Evolutionary conservation across 2,329 filamentous ascomycete species (phyloP), one percentile per base, ranked within the genome.

Genomic region (Stachybotrys elegans): DNA sequence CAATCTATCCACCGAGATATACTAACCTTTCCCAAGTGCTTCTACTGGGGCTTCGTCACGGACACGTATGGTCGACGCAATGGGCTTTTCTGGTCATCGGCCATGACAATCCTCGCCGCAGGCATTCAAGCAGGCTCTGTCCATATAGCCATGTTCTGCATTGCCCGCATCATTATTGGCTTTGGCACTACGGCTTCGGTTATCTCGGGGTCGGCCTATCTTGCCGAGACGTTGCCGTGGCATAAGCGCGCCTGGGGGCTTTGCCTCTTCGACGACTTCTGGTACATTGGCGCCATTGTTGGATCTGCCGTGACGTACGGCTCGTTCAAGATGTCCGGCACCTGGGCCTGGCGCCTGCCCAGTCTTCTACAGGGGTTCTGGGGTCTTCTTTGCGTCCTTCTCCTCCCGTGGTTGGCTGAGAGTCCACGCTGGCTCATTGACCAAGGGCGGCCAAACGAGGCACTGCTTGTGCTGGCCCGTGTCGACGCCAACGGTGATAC

Each of bases 111-210:
- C 5, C 14, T 36, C 21, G 34, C 34, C 21, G 34, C 34, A 17
- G 34, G 34, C 17, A 53, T 78, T 7, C 73, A 77, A 51, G 65
- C 67, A 0, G 68, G 71, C 0, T 66, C 74, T 0, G 71, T 77
- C 49, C 68, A 75, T 43, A 69, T 74, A 4, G 70, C 67, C 44
- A 76, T 76, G 72, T 77, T 77, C 51, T 65, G 73, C 22, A 48
- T 70, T 12, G 65, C 61, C 0, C 63, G 75, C 13, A 66, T 76
- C 17, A 59, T 76, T 5, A 55, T 78, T 3, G 74, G 74, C 0
- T 62, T 75, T 27, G 75, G 74, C 4, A 58, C 54, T 4, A 65
- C 61, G 3, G 53, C 71, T 8, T 66, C 69, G 2, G 65, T 63
- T 12, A 64, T 72, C 16, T 68, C 70, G 2, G 72, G 65, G 2